Base-by-base conservation (phyloP, 495 filamentous ascomycete species). In the Chaetomidium leptoderma region DNA sequence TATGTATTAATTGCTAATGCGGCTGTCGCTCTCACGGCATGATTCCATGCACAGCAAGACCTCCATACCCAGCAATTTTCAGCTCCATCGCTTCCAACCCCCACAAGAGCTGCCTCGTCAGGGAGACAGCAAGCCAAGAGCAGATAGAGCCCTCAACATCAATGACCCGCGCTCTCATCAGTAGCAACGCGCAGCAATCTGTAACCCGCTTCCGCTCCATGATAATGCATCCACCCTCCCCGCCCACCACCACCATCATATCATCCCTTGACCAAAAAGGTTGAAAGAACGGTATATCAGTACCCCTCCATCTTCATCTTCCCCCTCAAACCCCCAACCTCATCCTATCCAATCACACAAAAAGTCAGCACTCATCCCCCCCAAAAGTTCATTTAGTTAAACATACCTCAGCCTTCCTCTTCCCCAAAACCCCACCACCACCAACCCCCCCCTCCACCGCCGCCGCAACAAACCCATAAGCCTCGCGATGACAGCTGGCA, bases 401-500 rank as follows among this genome's bases (percentile, higher is more conserved):
- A 70, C 83, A 74, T 62, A 85, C 85, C 76, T 89, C 86, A 50
- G 85, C 85, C 67, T 91, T 91, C 33, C 88, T 75, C 74, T 92
- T 92, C 36, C 88, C 87, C 54, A 90, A 70, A 26, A 89, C 78
- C 19, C 42, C 53, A n/a, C 17, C 1, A n/a, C 29, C 42, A n/a
- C n/a, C n/a, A n/a, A n/a, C 43, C 21, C 8, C 21, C 37, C 35
- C 48, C 30, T 24, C 26, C 37, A 44, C 32, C 11, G 13, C 30
- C 13, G 70, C 43, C 8, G 43, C 43, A 36, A 72, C 75, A 32
- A 75, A 72, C 86, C 69, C 52, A 24, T 44, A 44, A 8, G 91
- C 88, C 74, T 97, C 92, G 37, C 81, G 81, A 68, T 92, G 87
- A 62, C 95, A 97, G 54, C 82, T 93, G 21, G 88, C 91, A 72